These are phyloP conservation scores for Lagenaria siceraria DNA, from an alignment of 306 rosid species.

Conservation along the genomic window DNA sequence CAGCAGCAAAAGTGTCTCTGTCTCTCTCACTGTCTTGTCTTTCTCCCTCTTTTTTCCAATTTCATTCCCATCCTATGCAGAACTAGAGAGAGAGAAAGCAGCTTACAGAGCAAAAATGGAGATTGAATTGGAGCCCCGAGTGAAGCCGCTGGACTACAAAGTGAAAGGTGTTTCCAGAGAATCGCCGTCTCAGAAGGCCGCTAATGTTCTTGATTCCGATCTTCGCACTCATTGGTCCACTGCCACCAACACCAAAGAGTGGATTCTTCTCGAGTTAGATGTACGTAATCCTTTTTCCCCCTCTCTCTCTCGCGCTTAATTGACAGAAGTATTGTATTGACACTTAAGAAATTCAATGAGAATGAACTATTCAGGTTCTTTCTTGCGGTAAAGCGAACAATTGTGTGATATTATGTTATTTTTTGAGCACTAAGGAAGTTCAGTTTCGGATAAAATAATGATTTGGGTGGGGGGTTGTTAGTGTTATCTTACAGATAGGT, in stretches of 20 bases:
- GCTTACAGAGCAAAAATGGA: constrained; percentile 34
- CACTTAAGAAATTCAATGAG: not conserved
- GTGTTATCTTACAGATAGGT: not conserved
- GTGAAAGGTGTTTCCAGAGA: constrained; percentile 82
- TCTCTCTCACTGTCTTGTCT: not conserved
- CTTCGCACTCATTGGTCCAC: constrained; percentile 95
- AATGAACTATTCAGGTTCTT: not conserved
- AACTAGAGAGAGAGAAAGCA: not conserved
- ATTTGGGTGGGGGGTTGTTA: not conserved
- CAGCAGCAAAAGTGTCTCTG: not conserved
- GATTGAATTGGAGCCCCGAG: constrained; percentile 67
- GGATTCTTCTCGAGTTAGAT: constrained; percentile 82
- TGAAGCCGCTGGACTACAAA: constrained; percentile 52
- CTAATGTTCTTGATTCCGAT: constrained; percentile 74
- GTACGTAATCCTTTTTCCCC: constrained; percentile 13
- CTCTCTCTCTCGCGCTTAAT: not conserved
- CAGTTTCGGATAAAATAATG: not conserved
- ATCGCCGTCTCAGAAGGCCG: constrained; percentile 74
- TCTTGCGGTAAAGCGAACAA: not conserved
- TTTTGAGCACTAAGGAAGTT: not conserved
- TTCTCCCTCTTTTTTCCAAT: not conserved
- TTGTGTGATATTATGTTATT: not conserved
- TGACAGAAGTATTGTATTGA: not conserved
- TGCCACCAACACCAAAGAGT: constrained; percentile 90
- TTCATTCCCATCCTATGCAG: not conserved